Evolutionary conservation across 2,329 filamentous ascomycete species (phyloP), one percentile per base, ranked within the genome.

Genomic region (Tolypocladium endophyticum): DNA sequence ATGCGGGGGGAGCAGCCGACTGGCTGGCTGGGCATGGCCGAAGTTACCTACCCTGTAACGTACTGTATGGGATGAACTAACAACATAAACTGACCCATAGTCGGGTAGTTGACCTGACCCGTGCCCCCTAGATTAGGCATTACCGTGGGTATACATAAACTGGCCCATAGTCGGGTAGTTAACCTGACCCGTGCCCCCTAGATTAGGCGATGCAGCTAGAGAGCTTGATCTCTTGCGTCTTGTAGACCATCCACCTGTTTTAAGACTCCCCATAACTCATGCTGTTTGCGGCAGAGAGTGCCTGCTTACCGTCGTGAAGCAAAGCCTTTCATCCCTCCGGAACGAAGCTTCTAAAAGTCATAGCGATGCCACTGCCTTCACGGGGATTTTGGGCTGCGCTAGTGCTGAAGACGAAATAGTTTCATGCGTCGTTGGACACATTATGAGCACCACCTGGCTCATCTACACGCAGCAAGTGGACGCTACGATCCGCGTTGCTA

Each of bases 391-490:
- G 69, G 11, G 71, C 73, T 45, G 82, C 82, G 16, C 75, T 73
- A 61, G 75, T 66, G 62, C 82, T 82, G 41, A 76, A 81, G 65
- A 71, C 71, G 45, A 86, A 79, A 66, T 81, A 80, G 74, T 83
- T 84, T 81, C 81, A 86, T 57, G 82, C 82, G 63, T 85, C 82
- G 73, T 85, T 86, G 60, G 75, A 78, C 72, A 86, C 79, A 70
- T 86, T 83, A 69, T 82, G 69, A 57, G 82, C 82, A 55, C 81
- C 81, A 47, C 73, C 75, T 1, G 81, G 85, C 57, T 74, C 70
- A 73, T 85, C 83, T 63, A 86, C 73, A 68, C 77, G 78, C 62
- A 86, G 77, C 59, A 90, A 81, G 64, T 83, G 77, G 59, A 87
- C 70, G 43, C 72, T 74, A 61, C 80, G 79, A 59, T 72, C 79